Conservation (phyloP, 805 yeast species). For the Barnettozyma sucrosica region DNA sequence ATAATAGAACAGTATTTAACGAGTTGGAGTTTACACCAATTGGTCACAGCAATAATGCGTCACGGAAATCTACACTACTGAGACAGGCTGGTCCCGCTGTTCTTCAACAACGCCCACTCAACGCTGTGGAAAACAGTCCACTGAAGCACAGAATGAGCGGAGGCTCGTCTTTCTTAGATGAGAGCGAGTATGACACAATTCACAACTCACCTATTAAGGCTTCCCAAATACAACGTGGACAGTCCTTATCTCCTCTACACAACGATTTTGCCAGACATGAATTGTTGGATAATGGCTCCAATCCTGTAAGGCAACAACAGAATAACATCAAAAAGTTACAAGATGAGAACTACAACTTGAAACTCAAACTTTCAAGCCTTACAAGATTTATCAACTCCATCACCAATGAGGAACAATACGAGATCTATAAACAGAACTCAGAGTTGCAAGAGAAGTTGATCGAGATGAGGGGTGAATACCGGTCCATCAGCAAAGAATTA, state of each 20-base stretch:
- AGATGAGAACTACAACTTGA: constrained; percentile 39
- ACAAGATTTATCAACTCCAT: constrained; percentile 33
- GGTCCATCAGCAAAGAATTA: constrained; percentile 4
- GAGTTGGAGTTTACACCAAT: constrained; percentile 39
- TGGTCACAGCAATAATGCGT: constrained; percentile 22
- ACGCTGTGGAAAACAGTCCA: constrained; percentile 17
- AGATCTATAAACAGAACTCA: constrained; percentile 33
- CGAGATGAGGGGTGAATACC: constrained; percentile 19
- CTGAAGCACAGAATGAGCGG: constrained; percentile 20
- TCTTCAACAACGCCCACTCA: constrained; percentile 7
- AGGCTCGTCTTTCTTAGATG: constrained; percentile 25
- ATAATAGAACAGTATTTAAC: constrained; percentile 15
- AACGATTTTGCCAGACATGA: constrained; percentile 16
- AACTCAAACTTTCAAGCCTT: constrained; percentile 37
- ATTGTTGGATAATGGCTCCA: constrained; percentile 22
- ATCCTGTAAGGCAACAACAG: constrained; percentile 29
- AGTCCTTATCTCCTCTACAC: constrained; percentile 18
- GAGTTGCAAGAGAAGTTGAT: constrained; percentile 25
- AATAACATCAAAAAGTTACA: constrained; percentile 28
- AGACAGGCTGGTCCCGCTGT: not conserved
- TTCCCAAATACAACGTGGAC: not conserved
- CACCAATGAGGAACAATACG: constrained; percentile 34
- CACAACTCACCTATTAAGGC: constrained; percentile 11
- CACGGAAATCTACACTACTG: not conserved
- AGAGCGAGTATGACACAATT: constrained; percentile 20